Conservation (phyloP, 2,329 filamentous ascomycete genomes). For the Ophiostoma sp. region DNA sequence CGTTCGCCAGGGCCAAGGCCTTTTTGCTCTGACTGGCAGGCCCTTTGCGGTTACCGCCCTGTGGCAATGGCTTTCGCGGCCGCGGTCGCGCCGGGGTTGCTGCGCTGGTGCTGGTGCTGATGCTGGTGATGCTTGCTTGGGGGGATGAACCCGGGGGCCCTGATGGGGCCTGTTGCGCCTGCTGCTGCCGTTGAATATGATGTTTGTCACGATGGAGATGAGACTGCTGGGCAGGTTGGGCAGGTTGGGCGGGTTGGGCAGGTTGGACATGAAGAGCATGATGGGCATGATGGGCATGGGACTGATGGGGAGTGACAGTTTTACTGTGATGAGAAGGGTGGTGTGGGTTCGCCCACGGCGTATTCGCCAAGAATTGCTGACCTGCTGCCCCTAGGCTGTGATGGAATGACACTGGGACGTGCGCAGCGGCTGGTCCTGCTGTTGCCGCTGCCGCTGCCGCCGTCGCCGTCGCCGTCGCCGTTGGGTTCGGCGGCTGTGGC, state of each 20-base stretch:
- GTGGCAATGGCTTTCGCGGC: slow-evolving; percentile 11
- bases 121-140: not conserved
- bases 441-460: no score
- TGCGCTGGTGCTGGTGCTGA: not conserved
- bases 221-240: no score
- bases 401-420: slow-evolving; percentile 36
- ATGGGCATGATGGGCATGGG: not conserved
- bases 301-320: not conserved
- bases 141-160: not conserved
- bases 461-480: not conserved
- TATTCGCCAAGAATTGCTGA: slow-evolving; percentile 83
- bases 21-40: not conserved
- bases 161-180: slow-evolving; percentile 16
- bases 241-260: no score
- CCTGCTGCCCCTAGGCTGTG: slow-evolving; percentile 58
- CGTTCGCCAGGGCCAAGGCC: not conserved
- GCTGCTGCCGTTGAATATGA: slow-evolving; percentile 22
- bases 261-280: slow-evolving; percentile 16
- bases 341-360: slow-evolving; percentile 87
- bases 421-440: not conserved
- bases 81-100: slow-evolving; percentile 2
- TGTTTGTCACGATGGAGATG: not conserved
- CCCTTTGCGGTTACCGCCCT: not conserved
- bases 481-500: not conserved
- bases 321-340: slow-evolving; percentile 54